Evolutionary conservation across 2,329 filamentous ascomycete genomes (phyloP).

Genomic region (Metarhizium brunneum): DNA sequence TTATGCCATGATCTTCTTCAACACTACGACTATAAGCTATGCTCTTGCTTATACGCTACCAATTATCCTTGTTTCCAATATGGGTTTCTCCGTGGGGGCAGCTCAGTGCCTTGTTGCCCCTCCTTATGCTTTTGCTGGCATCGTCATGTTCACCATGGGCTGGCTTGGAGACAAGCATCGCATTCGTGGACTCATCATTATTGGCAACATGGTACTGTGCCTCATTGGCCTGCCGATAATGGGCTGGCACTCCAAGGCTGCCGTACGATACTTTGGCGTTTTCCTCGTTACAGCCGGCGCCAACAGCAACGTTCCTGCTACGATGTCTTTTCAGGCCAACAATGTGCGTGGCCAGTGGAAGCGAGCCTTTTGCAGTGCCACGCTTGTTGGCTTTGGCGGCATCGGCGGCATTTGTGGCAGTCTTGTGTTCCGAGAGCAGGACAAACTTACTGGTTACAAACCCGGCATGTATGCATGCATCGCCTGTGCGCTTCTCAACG

Average conservation of each 20-base stretch:
- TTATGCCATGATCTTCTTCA: slow-evolving; percentile 52
- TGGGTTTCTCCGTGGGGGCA: slow-evolving; percentile 54
- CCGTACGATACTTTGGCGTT: slow-evolving; percentile 61
- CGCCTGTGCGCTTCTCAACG: slow-evolving; percentile 34
- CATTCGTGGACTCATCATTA: slow-evolving; percentile 55
- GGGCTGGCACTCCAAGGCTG: slow-evolving; percentile 50
- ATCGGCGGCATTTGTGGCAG: slow-evolving; percentile 70
- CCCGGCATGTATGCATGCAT: slow-evolving; percentile 49
- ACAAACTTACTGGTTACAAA: slow-evolving; percentile 39
- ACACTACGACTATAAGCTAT: slow-evolving; percentile 63
- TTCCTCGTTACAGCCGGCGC: slow-evolving; percentile 69
- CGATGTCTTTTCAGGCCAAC: slow-evolving; percentile 76
- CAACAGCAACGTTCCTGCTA: slow-evolving; percentile 67
- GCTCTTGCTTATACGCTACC: slow-evolving; percentile 72
- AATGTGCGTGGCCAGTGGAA: slow-evolving; percentile 89
- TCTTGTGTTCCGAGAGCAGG: slow-evolving; percentile 58
- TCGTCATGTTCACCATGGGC: slow-evolving; percentile 50
- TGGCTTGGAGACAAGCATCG: slow-evolving; percentile 60
- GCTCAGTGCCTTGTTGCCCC: slow-evolving; percentile 66
- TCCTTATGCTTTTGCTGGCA: slow-evolving; percentile 55
- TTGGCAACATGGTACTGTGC: slow-evolving; percentile 55
- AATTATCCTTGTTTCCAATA: slow-evolving; percentile 54
- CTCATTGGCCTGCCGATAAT: slow-evolving; percentile 65
- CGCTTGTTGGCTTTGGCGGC: slow-evolving; percentile 66
- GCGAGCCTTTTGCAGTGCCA: slow-evolving; percentile 68